A percentile compares a stretch with the other conserved stretches of the same genome.
phyloP scores from a whole-genome alignment of 345 rosid species.

The Stellera chamaejasme region DNA sequence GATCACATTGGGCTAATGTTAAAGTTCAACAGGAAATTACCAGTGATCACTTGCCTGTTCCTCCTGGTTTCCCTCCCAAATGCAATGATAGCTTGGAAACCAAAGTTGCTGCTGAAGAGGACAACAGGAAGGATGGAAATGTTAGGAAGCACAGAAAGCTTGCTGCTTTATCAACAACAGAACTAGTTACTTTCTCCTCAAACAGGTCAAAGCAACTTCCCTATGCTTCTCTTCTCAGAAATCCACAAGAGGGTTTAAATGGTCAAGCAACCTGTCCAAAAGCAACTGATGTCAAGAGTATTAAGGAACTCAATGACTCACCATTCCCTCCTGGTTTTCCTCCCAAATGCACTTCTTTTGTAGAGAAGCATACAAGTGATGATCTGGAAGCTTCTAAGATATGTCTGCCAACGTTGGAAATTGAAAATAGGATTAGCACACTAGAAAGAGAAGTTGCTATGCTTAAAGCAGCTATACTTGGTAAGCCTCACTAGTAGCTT shows the following conservation, averaged over 20 bases:
- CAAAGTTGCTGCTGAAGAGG: background rate
- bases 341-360: no score
- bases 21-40: conserved; percentile 4
- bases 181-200: no score
- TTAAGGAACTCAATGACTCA: no score
- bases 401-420: background rate
- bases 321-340: background rate
- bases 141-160: no score
- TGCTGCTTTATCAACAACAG: no score
- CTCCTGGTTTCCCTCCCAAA: conserved; percentile 18
- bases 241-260: no score
- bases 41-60: background rate
- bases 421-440: conserved; percentile 13
- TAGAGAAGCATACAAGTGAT: background rate
- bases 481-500: no score
- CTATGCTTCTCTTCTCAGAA: no score
- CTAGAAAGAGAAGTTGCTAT: conserved; percentile 21
- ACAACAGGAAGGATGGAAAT: no score
- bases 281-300: no score
- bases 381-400: background rate
- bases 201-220: background rate
- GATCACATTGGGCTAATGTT: no score
- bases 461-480: conserved; percentile 9
- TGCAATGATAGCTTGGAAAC: background rate
- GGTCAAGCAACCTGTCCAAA: no score